Conservation (phyloP, 2,329 filamentous ascomycete genomes). For the Mycosphaerella sp. region DNA sequence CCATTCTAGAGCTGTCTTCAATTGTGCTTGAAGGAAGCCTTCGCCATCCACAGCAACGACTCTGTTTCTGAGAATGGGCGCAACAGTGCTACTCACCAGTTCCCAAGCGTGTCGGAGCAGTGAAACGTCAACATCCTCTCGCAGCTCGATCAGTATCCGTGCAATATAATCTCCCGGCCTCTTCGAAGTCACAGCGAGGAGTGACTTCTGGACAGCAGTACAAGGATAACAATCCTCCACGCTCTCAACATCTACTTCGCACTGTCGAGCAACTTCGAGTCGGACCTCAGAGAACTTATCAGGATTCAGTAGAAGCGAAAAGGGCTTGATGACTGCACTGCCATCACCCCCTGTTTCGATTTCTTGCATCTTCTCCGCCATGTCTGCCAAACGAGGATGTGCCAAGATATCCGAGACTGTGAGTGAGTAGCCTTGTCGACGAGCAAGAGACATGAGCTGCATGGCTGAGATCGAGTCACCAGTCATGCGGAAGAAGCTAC, state of each 20-base stretch:
- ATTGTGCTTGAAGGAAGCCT: slow-evolving; percentile 17
- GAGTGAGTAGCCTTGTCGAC: slow-evolving; percentile 6
- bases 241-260: slow-evolving; percentile 10
- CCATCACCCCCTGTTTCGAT: background rate
- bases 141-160: slow-evolving; percentile 26
- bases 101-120: slow-evolving; percentile 32
- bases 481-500: slow-evolving; percentile 41
- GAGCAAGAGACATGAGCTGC: slow-evolving; percentile 5
- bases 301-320: slow-evolving; percentile 1
- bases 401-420: slow-evolving; percentile 5
- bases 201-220: slow-evolving; percentile 16
- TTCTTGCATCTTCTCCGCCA: slow-evolving; percentile 4
- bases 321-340: background rate
- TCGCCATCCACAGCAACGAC: slow-evolving; percentile 2
- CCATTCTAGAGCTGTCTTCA: slow-evolving; percentile 19
- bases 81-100: background rate
- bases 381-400: slow-evolving; percentile 3
- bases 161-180: slow-evolving; percentile 49
- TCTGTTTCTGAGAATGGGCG: slow-evolving; percentile 2
- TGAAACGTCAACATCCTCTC: slow-evolving; percentile 27
- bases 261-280: slow-evolving; percentile 5
- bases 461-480: slow-evolving; percentile 13
- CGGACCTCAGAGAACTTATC: background rate
- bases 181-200: slow-evolving; percentile 50
- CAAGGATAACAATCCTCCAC: slow-evolving; percentile 49